Evolutionary conservation across 208 protist genomes (phyloP), one percentile per base, ranked within the genome.

Genomic region (Trichomonas gallinae): DNA sequence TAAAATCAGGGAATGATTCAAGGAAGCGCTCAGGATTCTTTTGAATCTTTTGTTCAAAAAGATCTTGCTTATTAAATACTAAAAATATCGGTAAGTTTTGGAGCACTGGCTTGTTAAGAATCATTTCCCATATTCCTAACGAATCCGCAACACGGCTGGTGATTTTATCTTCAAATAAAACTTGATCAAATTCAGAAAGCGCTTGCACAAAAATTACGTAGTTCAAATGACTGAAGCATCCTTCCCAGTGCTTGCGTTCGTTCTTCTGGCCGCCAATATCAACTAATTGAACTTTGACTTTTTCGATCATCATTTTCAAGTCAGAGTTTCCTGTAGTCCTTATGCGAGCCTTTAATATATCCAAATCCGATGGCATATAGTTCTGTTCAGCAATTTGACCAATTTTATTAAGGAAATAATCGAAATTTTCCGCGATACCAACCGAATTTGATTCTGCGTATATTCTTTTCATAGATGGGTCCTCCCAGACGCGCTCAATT

Each of bases 231-330:
- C 91, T 36, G 93, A 97, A 97, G 96, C 97, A 97, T 38, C 88
- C 36, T 45, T 88, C 48, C 96, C 96, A 97, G 58, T 97, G 97
- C 23, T 82, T 23, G 31, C 97, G 6, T 87, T 97, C 96, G 63
- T 44, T 96, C 40, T 97, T 87, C 82, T 97, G 97, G 44, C 97
- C 97, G 88, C 97, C 97, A 40, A 97, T 96, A 87, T 97, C 97
- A 34, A 97, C 81, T 10, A 97, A 45, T 96, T 96, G 72, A 21
- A 82, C 48, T 83, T 96, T 72, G 4, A 96, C 49, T 34, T 72
- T 42, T 46, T 96, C 26, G 10, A 82, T 45, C 36, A 58, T 0
- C 36, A 97, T 96, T 83, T 97, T 36, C 3, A 81, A 11, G 31
- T 63, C 34, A 31, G 72, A 81, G 4, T 96, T 97, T 0, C 96